Base-by-base conservation (phyloP, 225 moss, liverwort and hornwort species). In the Takakia lepidozioides region DNA sequence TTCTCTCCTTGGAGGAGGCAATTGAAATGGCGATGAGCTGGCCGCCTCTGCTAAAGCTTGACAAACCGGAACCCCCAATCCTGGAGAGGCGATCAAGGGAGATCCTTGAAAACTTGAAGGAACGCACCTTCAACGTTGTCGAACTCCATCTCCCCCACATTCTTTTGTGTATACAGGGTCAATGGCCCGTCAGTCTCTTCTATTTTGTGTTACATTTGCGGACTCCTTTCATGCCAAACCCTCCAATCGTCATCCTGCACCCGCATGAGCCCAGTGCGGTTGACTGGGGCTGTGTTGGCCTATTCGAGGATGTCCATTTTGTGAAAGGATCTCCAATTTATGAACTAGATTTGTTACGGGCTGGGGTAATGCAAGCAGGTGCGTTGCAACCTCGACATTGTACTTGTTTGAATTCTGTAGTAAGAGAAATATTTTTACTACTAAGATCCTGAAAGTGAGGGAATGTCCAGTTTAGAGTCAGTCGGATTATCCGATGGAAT, bases 331-430 rank as follows among this genome's bases (percentile, higher is more conserved):
- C 83, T 46, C 93, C 93, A 16, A 68, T 81, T 48, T 88, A 86
- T 43, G 93, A 88, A 57, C 64, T 93, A 3, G 93, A 93, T 71
- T 78, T 93, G 32, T 71, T 93, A 25, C 85, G 93, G 27, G 75
- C 88, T 7, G 93, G 93, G 27, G 71, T 84, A 38, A 46, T 86
- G 15, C 83, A 86, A 64, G 88, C 93, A 85, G 80, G 92, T 92
- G 19, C 19, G 19, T 38, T 29, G 2, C 11, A n/a, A 23, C 29
- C 29, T 38, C 3, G 29, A 28, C 30, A n/a, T n/a, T n/a, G n/a
- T n/a, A n/a, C n/a, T n/a, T n/a, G n/a, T n/a, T n/a, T n/a, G n/a
- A n/a, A n/a, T n/a, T n/a, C n/a, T n/a, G n/a, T n/a, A n/a, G n/a
- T n/a, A n/a, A n/a, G n/a, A n/a, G n/a, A n/a, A n/a, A n/a, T n/a